A percentile compares a stretch with the other conserved stretches of the same genome.
These are phyloP conservation scores for Rhizopus stolonifer DNA, from an alignment of 371 early-diverging fungal species.

Conservation along the genomic window DNA sequence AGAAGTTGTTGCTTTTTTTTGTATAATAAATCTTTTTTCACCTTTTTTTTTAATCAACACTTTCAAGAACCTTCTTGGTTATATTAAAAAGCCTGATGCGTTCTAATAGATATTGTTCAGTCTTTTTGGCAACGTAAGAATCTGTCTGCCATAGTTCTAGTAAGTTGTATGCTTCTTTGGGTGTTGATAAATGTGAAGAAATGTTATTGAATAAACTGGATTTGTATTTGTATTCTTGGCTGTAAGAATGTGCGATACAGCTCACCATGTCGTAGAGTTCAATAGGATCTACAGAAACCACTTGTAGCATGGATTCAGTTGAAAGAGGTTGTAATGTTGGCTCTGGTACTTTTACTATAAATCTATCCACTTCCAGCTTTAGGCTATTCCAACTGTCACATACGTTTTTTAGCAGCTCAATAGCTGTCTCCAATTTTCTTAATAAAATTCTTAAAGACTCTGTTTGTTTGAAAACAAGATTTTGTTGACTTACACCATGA, in stretches of 20 bases:
- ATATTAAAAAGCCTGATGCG: conserved; percentile 25
- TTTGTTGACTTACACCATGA: conserved; percentile 5
- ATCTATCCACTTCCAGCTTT: conserved; percentile 12
- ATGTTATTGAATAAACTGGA: conserved; percentile 2
- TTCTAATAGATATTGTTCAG: conserved; percentile 17
- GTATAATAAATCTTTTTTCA: background rate
- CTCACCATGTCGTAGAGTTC: conserved; percentile 18
- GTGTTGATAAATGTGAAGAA: conserved; percentile 5
- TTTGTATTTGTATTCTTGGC: conserved; percentile 21
- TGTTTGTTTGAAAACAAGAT: conserved; percentile 25
- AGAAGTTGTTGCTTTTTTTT: conserved; percentile 3
- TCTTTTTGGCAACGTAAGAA: conserved; percentile 13
- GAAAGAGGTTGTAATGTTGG: conserved; percentile 9
- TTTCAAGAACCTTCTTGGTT: conserved; percentile 25
- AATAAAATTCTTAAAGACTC: conserved; percentile 10
- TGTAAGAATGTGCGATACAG: conserved; percentile 12
- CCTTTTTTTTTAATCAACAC: conserved; percentile 16
- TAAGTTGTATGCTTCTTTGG: conserved; percentile 9
- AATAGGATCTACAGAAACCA: conserved; percentile 14
- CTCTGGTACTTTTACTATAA: background rate
- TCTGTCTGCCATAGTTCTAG: conserved; percentile 20
- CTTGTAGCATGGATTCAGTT: conserved; percentile 23
- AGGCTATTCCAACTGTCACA: conserved; percentile 8
- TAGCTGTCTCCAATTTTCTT: background rate
- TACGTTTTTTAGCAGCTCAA: conserved; percentile 10